Evolutionary conservation across 768 basidiomycete genomes (phyloP).

Genomic region (Hericium erinaceus): DNA sequence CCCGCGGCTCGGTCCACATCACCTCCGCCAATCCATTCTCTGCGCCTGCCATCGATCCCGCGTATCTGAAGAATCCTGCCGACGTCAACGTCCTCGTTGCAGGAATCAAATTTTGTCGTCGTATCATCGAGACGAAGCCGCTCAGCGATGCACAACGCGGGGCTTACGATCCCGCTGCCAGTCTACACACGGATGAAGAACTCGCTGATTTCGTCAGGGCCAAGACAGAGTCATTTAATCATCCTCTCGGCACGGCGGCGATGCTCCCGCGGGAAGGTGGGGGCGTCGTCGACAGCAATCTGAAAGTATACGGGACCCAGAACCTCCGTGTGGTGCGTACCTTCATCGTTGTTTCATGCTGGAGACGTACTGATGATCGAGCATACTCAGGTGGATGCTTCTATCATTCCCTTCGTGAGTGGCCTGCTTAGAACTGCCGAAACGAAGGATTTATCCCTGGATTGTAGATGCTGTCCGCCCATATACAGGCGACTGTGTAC

Average conservation of each 20-base stretch:
- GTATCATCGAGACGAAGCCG: not conserved
- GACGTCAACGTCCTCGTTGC: not conserved
- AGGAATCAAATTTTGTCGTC: not conserved
- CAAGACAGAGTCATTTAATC: not conserved
- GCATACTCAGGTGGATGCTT: not conserved
- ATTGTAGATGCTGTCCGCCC: not conserved
- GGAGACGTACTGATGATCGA: not conserved
- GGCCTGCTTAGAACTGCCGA: too few species aligned
- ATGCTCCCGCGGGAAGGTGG: not conserved
- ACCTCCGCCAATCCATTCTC: not conserved
- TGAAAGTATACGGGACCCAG: not conserved
- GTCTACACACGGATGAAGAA: not conserved
- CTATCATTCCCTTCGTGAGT: not conserved
- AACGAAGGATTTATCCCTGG: too few species aligned
- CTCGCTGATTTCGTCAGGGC: not conserved
- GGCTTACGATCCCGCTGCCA: not conserved
- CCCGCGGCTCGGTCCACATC: not conserved
- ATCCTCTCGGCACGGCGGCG: not conserved
- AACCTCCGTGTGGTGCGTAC: not conserved
- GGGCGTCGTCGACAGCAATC: not conserved
- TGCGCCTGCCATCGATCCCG: not conserved
- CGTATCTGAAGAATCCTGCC: not conserved
- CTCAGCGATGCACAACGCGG: not conserved
- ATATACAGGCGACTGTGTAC: not conserved
- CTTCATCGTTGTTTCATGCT: not conserved